Conservation (phyloP, 768 basidiomycete genomes). For the Tylopilus cervinicoccineus region DNA sequence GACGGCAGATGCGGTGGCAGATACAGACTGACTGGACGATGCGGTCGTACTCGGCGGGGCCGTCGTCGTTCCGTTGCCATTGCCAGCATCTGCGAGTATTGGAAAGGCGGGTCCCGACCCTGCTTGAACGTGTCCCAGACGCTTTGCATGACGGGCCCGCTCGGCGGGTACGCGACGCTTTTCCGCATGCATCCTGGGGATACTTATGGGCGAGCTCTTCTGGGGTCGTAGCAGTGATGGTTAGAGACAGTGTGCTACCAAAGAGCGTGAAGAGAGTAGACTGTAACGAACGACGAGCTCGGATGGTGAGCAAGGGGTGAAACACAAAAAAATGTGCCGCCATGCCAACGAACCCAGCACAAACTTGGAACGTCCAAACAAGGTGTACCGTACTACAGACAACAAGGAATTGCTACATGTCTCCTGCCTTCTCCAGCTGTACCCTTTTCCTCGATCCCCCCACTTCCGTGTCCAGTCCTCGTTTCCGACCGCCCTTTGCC, state of each 20-base stretch:
- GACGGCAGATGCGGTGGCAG: constrained; percentile 4
- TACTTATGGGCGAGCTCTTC: not conserved
- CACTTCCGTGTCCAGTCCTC: constrained; percentile 76
- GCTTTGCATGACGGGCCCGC: constrained; percentile 32
- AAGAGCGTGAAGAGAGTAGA: constrained; percentile 18
- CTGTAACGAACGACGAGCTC: constrained; percentile 1
- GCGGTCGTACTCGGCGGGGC: not conserved
- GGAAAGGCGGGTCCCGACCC: constrained; percentile 5
- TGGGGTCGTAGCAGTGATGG: not conserved
- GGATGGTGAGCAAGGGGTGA: not conserved
- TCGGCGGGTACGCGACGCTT: constrained; percentile 28
- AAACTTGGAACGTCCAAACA: not conserved
- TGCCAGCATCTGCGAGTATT: not conserved
- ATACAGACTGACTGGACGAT: not conserved
- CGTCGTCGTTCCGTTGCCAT: not conserved
- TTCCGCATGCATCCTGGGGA: constrained; percentile 23
- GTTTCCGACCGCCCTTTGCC: constrained; percentile 92
- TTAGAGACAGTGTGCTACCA: not conserved
- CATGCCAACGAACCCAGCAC: constrained; percentile 19
- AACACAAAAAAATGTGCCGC: constrained; percentile 1
- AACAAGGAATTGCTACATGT: constrained; percentile 27
- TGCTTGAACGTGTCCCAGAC: constrained; percentile 24
- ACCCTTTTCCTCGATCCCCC: constrained; percentile 66
- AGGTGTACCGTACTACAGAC: not conserved
- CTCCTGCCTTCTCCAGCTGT: constrained; percentile 61